These are phyloP conservation scores for Verticillium nonalfalfae DNA, from an alignment of 2,329 filamentous ascomycete genomes.

Conservation along the genomic window DNA sequence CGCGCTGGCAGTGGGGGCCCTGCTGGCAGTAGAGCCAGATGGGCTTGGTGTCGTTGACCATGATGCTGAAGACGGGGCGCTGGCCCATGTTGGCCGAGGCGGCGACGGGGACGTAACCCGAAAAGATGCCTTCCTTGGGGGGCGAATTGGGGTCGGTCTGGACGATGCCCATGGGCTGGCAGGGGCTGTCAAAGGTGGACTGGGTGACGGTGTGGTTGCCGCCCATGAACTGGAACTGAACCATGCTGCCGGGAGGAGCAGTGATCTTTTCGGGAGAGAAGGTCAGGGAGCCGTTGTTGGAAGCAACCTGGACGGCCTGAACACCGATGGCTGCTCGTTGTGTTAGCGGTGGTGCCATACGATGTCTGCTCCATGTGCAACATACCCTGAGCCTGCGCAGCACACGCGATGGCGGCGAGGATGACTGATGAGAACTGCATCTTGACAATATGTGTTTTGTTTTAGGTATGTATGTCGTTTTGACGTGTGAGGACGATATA, in stretches of 20 bases:
- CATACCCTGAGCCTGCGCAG: slow-evolving; percentile 40
- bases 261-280: slow-evolving; percentile 63
- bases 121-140: slow-evolving; percentile 53
- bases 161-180: slow-evolving; percentile 45
- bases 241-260: slow-evolving; percentile 55
- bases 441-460: slow-evolving; percentile 20
- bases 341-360: slow-evolving; percentile 5
- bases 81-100: slow-evolving; percentile 40
- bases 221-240: slow-evolving; percentile 61
- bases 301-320: slow-evolving; percentile 61
- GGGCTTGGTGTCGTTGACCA: slow-evolving; percentile 61
- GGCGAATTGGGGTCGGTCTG: slow-evolving; percentile 38
- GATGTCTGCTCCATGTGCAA: no score
- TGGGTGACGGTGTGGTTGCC: slow-evolving; percentile 77
- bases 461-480: neutral
- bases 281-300: slow-evolving; percentile 45
- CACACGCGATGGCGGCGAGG: slow-evolving; percentile 39
- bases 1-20: slow-evolving; percentile 64
- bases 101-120: slow-evolving; percentile 59
- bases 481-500: neutral
- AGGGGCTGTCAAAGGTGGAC: slow-evolving; percentile 67
- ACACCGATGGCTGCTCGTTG: slow-evolving; percentile 29
- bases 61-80: slow-evolving; percentile 65
- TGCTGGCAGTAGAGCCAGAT: slow-evolving; percentile 78
- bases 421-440: slow-evolving; percentile 47